Evolutionary conservation across 2,329 filamentous ascomycete species (phyloP), one percentile per base, ranked within the genome.

Genomic region (Hirsutella rhossiliensis): DNA sequence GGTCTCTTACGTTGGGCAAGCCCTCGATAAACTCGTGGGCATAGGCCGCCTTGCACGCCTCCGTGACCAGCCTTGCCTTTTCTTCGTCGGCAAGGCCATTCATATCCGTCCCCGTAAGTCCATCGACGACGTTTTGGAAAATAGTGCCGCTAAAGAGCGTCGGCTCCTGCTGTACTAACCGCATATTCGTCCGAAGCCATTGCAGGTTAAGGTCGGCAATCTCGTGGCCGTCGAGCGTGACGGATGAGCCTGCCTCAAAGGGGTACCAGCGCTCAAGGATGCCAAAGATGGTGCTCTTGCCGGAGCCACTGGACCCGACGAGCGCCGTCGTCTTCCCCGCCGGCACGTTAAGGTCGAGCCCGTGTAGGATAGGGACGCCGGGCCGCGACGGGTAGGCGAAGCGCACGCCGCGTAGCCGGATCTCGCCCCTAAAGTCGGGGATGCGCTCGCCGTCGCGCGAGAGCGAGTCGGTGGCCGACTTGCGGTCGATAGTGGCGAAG

Each of bases 211-310:
- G 51, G 11, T 62, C 56, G 18, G 57, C 51, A 30, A 76, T 59
- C 17, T 66, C 56, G 20, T 58, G 56, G 2, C 60, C 62, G n/a
- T 71, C 72, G 2, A 76, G 56, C 1, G 55, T 58, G 20, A 78
- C 67, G 1, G 52, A 27, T 9, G 23, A 52, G 0, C 73, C 74
- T 0, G 62, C 57, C 0, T 58, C 61, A 0, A 70, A 65, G 36
- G 72, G 63, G 49, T 82, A 83, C 66, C 80, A 82, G 8, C 79
- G 58, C 52, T 80, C 75, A 2, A 80, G 50, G 2, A 81, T 57
- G 0, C 71, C 72, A 6, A 79, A 67, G 4, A 78, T 66, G 1
- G 75, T 79, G 38, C 72, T 76, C 50, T 80, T 80, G 0, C 76
- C 76, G 4, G 66, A 75, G 0, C 77, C 78, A 18, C 72, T 77